A percentile compares a stretch with the other conserved stretches of the same genome.
Evolutionary conservation across 2,329 filamentous ascomycete genomes (phyloP).

Genomic region (Aureobasidium namibiae): DNA sequence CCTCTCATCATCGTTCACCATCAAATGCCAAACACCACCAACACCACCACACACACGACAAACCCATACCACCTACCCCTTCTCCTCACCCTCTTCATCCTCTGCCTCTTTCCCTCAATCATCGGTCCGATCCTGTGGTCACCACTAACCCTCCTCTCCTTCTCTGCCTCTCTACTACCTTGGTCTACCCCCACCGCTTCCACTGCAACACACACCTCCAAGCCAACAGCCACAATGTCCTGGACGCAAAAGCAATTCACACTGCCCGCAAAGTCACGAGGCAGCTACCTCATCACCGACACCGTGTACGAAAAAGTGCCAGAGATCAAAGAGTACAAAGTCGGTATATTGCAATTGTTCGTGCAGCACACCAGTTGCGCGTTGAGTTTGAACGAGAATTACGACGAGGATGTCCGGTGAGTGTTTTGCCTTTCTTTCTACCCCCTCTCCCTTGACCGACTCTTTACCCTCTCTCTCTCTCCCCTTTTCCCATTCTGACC

Average conservation of each 20-base stretch:
- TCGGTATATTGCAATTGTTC: conserved; percentile 81
- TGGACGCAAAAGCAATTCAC: conserved; percentile 83
- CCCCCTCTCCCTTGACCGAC: neutral
- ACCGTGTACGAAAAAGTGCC: conserved; percentile 62
- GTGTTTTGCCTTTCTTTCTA: neutral
- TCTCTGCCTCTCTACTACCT: conserved; percentile 18
- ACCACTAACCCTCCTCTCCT: conserved; percentile 22
- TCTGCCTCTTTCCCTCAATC: conserved; percentile 42
- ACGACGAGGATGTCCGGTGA: conserved; percentile 67
- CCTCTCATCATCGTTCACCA: neutral
- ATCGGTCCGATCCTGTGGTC: conserved; percentile 33
- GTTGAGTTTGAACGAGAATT: conserved; percentile 88
- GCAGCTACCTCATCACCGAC: conserved; percentile 84
- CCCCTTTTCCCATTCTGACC: no score
- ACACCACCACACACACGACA: conserved; percentile 21
- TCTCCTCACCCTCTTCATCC: conserved; percentile 41
- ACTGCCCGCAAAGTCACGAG: conserved; percentile 67
- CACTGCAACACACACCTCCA: conserved; percentile 16
- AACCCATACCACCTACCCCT: conserved; percentile 28
- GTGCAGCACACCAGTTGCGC: conserved; percentile 93
- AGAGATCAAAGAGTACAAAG: conserved; percentile 74
- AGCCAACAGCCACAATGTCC: conserved; percentile 33
- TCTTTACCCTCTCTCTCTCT: no score
- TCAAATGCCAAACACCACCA: conserved; percentile 18
- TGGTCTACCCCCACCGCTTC: conserved; percentile 20